These are phyloP conservation scores for Leccinum longicurvipes DNA, from an alignment of 768 basidiomycete genomes.

Conservation along the genomic window DNA sequence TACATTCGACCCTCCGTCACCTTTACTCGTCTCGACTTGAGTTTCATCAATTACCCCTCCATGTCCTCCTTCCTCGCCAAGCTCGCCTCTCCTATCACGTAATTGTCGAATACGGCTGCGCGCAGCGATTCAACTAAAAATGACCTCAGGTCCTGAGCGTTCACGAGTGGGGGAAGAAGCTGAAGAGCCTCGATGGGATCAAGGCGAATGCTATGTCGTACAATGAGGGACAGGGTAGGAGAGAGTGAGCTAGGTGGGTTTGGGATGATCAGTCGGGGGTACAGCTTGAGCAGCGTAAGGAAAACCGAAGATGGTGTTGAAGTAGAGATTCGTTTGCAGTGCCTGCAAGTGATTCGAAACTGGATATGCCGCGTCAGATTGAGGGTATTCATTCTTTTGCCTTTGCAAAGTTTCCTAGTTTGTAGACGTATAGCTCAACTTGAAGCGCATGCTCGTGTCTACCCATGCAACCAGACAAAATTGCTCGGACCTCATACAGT, in stretches of 20 bases:
- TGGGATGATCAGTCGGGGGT: slow-evolving; percentile 68
- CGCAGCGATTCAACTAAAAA: slow-evolving; percentile 75
- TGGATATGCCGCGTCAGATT: background rate
- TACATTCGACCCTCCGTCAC: slow-evolving; percentile 92
- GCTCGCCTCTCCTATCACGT: slow-evolving; percentile 64
- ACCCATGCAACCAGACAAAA: slow-evolving; percentile 84
- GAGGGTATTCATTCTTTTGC: slow-evolving; percentile 77
- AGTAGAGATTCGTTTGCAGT: slow-evolving; percentile 79
- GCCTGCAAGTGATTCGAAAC: slow-evolving; percentile 44
- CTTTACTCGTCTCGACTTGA: slow-evolving; percentile 81
- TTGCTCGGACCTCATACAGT: slow-evolving; percentile 89
- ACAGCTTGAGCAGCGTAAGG: slow-evolving; percentile 81
- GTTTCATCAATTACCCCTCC: slow-evolving; percentile 63
- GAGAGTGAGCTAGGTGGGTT: slow-evolving; percentile 48
- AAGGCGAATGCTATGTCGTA: no score
- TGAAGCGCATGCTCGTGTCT: slow-evolving; percentile 93
- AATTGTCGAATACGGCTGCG: slow-evolving; percentile 63
- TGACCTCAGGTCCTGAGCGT: slow-evolving; percentile 70
- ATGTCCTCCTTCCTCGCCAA: slow-evolving; percentile 78
- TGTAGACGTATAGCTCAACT: slow-evolving; percentile 93
- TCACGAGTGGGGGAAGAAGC: slow-evolving; percentile 86
- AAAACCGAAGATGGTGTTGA: slow-evolving; percentile 64
- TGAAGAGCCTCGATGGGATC: slow-evolving; percentile 81
- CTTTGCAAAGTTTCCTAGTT: slow-evolving; percentile 74
- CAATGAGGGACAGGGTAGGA: slow-evolving; percentile 87